Evolutionary conservation across 2,329 filamentous ascomycete genomes (phyloP).

Genomic region (Huntiella abstrusa): DNA sequence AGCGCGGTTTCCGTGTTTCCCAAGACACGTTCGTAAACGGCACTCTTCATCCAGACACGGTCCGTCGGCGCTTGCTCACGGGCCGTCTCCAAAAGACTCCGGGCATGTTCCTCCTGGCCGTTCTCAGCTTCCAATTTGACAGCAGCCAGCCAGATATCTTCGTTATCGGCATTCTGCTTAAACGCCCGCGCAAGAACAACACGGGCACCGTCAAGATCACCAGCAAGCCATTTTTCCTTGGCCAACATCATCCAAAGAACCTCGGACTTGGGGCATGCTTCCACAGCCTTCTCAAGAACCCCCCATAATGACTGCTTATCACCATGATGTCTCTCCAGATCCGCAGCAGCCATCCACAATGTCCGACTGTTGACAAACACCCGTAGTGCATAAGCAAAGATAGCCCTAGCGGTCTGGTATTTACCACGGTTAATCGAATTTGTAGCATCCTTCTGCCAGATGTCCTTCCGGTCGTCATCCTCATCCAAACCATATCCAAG

Average conservation of each 20-base stretch:
- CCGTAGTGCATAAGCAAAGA: slow-evolving; percentile 77
- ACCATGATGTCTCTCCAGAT: slow-evolving; percentile 80
- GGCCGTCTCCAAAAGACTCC: slow-evolving; percentile 63
- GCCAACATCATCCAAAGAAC: slow-evolving; percentile 91
- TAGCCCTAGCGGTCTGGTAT: slow-evolving; percentile 81
- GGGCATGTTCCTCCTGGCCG: slow-evolving; percentile 60
- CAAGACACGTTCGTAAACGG: slow-evolving; percentile 76
- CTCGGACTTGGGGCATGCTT: slow-evolving; percentile 79
- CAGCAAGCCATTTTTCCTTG: slow-evolving; percentile 81
- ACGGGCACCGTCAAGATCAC: slow-evolving; percentile 72
- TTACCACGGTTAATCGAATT: slow-evolving; percentile 60
- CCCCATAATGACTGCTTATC: slow-evolving; percentile 66
- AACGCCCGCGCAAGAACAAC: slow-evolving; percentile 77
- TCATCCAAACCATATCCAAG: slow-evolving; percentile 86
- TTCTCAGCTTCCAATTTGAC: slow-evolving; percentile 93
- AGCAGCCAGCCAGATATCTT: slow-evolving; percentile 92
- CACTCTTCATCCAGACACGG: slow-evolving; percentile 91
- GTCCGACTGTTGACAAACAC: slow-evolving; percentile 78
- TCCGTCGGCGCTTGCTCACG: slow-evolving; percentile 83
- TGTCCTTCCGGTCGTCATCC: slow-evolving; percentile 87
- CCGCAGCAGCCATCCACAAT: slow-evolving; percentile 77
- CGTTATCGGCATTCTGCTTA: slow-evolving; percentile 87
- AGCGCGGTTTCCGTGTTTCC: slow-evolving; percentile 64
- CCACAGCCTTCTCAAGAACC: slow-evolving; percentile 80
- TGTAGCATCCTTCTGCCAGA: slow-evolving; percentile 88